Evolutionary conservation across 2,329 filamentous ascomycete species (phyloP), one percentile per base, ranked within the genome.

Genomic region (Leptographium lundbergii): DNA sequence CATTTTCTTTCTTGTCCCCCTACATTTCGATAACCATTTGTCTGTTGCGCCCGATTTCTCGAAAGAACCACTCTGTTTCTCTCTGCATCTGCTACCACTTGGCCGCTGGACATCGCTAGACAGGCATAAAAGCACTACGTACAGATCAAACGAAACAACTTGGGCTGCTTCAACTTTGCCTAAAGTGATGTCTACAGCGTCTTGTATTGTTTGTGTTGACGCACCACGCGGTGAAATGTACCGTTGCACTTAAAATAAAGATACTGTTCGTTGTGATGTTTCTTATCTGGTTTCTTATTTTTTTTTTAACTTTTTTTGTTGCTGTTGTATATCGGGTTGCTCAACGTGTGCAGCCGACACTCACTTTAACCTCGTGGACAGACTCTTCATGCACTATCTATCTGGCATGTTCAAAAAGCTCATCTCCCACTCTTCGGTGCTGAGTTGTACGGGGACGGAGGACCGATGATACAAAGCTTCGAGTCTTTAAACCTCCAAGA

Each of bases 311-410:
- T 67, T 62, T 66, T 67, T 64, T 58, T 59, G 61, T 53, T 60
- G 61, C 58, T 62, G 56, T 59, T 53, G 48, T 36, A 53, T 52
- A 42, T 52, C 42, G 69, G 72, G 74, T 71, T 76, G 77, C 82
- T 86, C 83, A 77, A 86, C 82, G 81, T 81, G 74, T 73, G 74
- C 73, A 65, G 74, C 76, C 77, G 70, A 79, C 75, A 77, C 77
- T 82, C 77, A 82, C 82, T 86, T 86, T 84, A 86, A 86, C 83
- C 83, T 86, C 81, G 77, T 84, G 80, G 79, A 73, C 42, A 50
- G 22, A 57, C 24, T 73, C 73, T 72, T 25, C 52, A 51, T 36
- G 36, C 36, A 29, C n/a, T 58, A 48, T 71, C 71, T 70, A 72
- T 70, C 73, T 29, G 25, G 48, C 24, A 29, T 19, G 25, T 14